Base-by-base conservation (phyloP, 768 basidiomycete genomes). In the Russula lepida region DNA sequence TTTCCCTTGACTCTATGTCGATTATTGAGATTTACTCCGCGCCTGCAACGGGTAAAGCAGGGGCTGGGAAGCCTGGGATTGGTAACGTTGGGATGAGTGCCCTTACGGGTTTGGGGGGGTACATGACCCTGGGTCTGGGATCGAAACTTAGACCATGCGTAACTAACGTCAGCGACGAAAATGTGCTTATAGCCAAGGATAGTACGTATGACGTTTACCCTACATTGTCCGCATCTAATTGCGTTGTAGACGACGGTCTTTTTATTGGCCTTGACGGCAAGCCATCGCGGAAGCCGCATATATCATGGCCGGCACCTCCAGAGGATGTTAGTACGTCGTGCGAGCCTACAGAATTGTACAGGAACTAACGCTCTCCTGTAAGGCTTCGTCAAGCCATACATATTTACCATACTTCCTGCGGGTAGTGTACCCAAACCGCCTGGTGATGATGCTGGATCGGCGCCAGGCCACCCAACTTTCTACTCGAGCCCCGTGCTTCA, bases 61-160 rank as follows among this genome's bases (percentile, higher is more conserved):
- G 79, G 39, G 79, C 84, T 4, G 69, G 76, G 5, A 73, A 79
- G 39, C 79, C 84, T 4, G 69, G 76, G 5, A 73, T 81, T 51
- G 65, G 67, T 65, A 66, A 70, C 71, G 79, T 76, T 44, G 83
- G 85, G 2, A 88, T 84, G 80, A 84, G 85, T n/a, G 85, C 89
- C 0, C 76, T 92, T n/a, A 82, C 80, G 12, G 88, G 89, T 4
- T 72, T 92, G 12, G 84, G 88, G 3, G 88, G 88, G 4, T 94
- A 93, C 67, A 92, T 94, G 89, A 86, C 84, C 2, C 76, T 92
- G 25, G 88, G 90, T 1, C 74, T 92, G 8, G 88, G 88, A 9
- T 78, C 84, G 4, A 92, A 87, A 70, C 78, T 79, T 15, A 92
- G 85, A 71, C 85, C 89, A 2, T 79, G 78, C 6, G 75, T 84